phyloP scores from a whole-genome alignment of 495 filamentous ascomycete genomes.

The Staphylotrichum longicolle region DNA sequence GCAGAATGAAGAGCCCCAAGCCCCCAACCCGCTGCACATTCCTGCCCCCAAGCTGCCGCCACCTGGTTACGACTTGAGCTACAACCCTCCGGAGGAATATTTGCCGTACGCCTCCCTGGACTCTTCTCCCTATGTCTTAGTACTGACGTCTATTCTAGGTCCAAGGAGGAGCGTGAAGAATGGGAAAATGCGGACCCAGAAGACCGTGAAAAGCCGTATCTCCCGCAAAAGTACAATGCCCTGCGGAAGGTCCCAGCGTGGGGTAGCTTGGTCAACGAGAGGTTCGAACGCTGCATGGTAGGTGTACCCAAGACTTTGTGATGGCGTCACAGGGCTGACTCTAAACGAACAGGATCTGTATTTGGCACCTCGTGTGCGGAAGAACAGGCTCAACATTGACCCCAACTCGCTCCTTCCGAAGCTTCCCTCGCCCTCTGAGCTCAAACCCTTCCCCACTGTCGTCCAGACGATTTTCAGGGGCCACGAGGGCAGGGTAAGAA shows the following conservation, averaged over 20 bases:
- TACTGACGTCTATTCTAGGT: slow-evolving; percentile 32
- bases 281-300: slow-evolving; percentile 84
- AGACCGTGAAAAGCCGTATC: slow-evolving; percentile 84
- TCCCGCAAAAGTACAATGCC: slow-evolving; percentile 76
- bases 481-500: slow-evolving; percentile 84
- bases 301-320: background rate
- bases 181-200: slow-evolving; percentile 90
- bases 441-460: slow-evolving; percentile 88
- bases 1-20: slow-evolving; percentile 80
- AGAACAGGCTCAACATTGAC: slow-evolving; percentile 95
- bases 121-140: background rate
- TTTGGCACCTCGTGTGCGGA: slow-evolving; percentile 84
- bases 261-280: slow-evolving; percentile 84
- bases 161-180: slow-evolving; percentile 75
- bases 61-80: slow-evolving; percentile 90
- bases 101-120: slow-evolving; percentile 52
- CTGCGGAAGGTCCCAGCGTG: slow-evolving; percentile 93
- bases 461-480: slow-evolving; percentile 81
- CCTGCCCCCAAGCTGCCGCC: slow-evolving; percentile 95
- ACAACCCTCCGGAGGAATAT: slow-evolving; percentile 95
- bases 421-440: slow-evolving; percentile 87
- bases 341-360: slow-evolving; percentile 65
- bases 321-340: background rate
- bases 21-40: slow-evolving; percentile 90
- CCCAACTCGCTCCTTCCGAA: slow-evolving; percentile 91